Base-by-base conservation (phyloP, 148 eudicot species). In the Selenicereus undatus region DNA sequence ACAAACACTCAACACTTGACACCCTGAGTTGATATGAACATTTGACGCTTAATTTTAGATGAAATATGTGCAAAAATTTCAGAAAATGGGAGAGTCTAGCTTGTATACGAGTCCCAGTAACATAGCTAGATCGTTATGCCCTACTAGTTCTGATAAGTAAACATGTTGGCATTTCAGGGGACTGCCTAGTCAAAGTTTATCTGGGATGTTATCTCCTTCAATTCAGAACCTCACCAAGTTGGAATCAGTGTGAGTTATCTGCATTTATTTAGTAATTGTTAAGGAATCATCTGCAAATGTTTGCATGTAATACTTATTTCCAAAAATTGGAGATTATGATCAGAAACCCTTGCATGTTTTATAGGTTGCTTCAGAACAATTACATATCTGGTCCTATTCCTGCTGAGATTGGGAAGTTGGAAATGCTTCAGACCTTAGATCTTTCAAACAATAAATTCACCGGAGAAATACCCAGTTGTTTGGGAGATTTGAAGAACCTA, bases 301-400 rank as follows among this genome's bases (percentile, higher is more conserved):
- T 14, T 62, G 73, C 45, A 21, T 42, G 24, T 18, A 1, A 14
- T 50, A 45, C 58, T 18, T 27, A 18, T 29, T 69, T 29, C n/a
- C 65, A 78, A 11, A 75, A 58, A 76, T 76, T 66, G 80, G 43
- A 30, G 50, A 73, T 52, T 52, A 36, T 78, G 80, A 36, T 71
- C 39, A 9, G 43, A 79, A 71, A 54, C 48, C 16, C 10, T n/a
- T 58, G 43, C 27, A 11, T 52, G 16, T 76, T 71, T 72, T 82
- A 71, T 82, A 95, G 98, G 86, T 86, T 87, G 87, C 87, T 95
- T 84, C 98, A 95, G 76, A 93, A 93, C 81, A 95, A 93, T 86
- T 89, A 82, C 39, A 86, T 94, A 84, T 85, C 90, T 50, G 97
- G 98, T 72, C 85, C 86, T 50, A 91, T 94, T 80, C 93, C 98